phyloP scores from a whole-genome alignment of 768 basidiomycete genomes.

The Boletellus ananiceps region DNA sequence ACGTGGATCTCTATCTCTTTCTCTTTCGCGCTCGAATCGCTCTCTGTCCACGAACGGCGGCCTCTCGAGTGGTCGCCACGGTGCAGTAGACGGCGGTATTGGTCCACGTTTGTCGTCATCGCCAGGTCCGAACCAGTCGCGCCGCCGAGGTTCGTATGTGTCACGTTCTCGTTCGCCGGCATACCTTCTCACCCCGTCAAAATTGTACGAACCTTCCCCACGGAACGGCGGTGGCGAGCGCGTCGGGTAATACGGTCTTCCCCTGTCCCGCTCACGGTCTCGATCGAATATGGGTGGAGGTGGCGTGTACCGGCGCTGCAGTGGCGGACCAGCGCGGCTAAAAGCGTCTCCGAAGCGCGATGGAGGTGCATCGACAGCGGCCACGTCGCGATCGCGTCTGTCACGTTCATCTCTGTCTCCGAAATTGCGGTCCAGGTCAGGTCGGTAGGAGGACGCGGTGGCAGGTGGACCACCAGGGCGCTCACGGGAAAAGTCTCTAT shows the following conservation, averaged over 20 bases:
- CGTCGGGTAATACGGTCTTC: conserved; percentile 28
- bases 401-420: conserved; percentile 30
- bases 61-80: conserved; percentile 36
- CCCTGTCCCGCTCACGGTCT: conserved; percentile 24
- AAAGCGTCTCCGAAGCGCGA: conserved; percentile 36
- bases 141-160: conserved; percentile 26
- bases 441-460: conserved; percentile 32
- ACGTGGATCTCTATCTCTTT: conserved; percentile 23
- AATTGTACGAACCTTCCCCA: conserved; percentile 27
- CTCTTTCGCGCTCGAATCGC: conserved; percentile 36
- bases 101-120: conserved; percentile 39
- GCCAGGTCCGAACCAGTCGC: conserved; percentile 30
- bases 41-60: conserved; percentile 26
- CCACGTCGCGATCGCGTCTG: conserved; percentile 36
- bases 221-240: conserved; percentile 29
- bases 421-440: conserved; percentile 35
- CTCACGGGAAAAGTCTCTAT: conserved; percentile 35
- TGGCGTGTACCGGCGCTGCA: conserved; percentile 15
- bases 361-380: conserved; percentile 32
- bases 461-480: conserved; percentile 19
- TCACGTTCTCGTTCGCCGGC: conserved; percentile 30
- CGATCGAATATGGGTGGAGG: conserved; percentile 36
- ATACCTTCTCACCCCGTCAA: conserved; percentile 34
- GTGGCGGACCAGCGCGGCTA: conserved; percentile 12
- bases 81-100: conserved; percentile 2